These are phyloP conservation scores for Lathyrus sativus DNA, from an alignment of 306 rosid genomes.

Conservation along the genomic window DNA sequence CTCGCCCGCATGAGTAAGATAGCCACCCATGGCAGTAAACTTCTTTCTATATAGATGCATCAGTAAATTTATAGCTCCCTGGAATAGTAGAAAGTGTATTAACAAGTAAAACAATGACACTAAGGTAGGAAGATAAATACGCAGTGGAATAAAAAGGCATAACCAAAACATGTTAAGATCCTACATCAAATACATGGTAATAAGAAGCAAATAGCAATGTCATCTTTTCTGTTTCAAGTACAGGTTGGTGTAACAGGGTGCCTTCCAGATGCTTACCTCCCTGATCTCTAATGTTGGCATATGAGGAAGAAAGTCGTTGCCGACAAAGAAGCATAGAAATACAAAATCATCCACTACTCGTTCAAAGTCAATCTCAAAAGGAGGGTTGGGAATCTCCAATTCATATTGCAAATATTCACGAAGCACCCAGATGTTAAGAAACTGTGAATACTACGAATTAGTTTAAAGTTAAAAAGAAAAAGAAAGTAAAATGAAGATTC, in stretches of 20 bases:
- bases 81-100: conserved; percentile 41
- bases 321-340: conserved; percentile 79
- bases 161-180: conserved; percentile 6
- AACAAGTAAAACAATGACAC: conserved; percentile 34
- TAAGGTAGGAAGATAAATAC: conserved; percentile 14
- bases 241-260: conserved; percentile 31
- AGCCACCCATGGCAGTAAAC: conserved; percentile 91
- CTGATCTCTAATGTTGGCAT: conserved; percentile 96
- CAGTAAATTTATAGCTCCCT: conserved; percentile 94
- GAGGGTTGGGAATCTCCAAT: conserved; percentile 70
- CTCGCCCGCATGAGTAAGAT: conserved; percentile 96
- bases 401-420: conserved; percentile 85
- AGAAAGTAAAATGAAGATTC: conserved; percentile 31
- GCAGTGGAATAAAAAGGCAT: background rate
- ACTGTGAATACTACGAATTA: conserved; percentile 49
- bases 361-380: conserved; percentile 72
- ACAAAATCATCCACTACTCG: conserved; percentile 81
- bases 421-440: conserved; percentile 75
- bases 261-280: conserved; percentile 65
- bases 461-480: conserved; percentile 21
- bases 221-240: conserved; percentile 31
- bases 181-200: background rate
- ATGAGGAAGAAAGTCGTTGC: conserved; percentile 86
- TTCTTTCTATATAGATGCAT: conserved; percentile 89
- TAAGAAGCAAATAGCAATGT: conserved; percentile 22